Percentiles rank a stretch among this genome's conserved stretches.
Evolutionary conservation across 805 yeast genomes (phyloP).

Genomic region (Wickerhamomyces bovis): DNA sequence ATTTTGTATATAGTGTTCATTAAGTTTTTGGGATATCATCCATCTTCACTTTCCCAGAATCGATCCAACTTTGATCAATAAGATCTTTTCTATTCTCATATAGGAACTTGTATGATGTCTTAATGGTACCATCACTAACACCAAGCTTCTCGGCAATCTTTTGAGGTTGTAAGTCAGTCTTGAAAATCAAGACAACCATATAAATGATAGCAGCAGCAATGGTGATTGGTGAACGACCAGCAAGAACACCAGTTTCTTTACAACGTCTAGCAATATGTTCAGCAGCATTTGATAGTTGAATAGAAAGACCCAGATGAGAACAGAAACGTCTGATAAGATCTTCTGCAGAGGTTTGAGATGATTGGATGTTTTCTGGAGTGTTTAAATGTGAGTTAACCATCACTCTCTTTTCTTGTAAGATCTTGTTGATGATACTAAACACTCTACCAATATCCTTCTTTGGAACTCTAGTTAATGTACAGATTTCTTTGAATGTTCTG

Average conservation of each 20-base stretch:
- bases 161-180: slow-evolving; percentile 65
- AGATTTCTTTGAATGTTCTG: slow-evolving; percentile 91
- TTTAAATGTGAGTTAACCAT: slow-evolving; percentile 19
- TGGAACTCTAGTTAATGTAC: slow-evolving; percentile 91
- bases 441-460: slow-evolving; percentile 92
- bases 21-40: slow-evolving; percentile 27
- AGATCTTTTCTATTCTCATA: slow-evolving; percentile 66
- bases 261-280: slow-evolving; percentile 88
- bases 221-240: slow-evolving; percentile 95
- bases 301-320: slow-evolving; percentile 83
- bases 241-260: slow-evolving; percentile 87
- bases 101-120: slow-evolving; percentile 80
- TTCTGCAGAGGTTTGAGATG: slow-evolving; percentile 88
- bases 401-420: slow-evolving; percentile 38
- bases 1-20: not conserved
- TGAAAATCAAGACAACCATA: slow-evolving; percentile 87
- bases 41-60: slow-evolving; percentile 55
- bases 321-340: slow-evolving; percentile 94
- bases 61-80: slow-evolving; percentile 74
- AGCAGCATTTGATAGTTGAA: slow-evolving; percentile 85
- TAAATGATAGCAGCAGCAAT: slow-evolving; percentile 97
- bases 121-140: slow-evolving; percentile 95
- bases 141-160: slow-evolving; percentile 90
- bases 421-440: slow-evolving; percentile 76
- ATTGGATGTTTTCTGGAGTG: slow-evolving; percentile 39